Evolutionary conservation across 2,329 filamentous ascomycete species (phyloP).

Genomic region (Talaromyces sp.): DNA sequence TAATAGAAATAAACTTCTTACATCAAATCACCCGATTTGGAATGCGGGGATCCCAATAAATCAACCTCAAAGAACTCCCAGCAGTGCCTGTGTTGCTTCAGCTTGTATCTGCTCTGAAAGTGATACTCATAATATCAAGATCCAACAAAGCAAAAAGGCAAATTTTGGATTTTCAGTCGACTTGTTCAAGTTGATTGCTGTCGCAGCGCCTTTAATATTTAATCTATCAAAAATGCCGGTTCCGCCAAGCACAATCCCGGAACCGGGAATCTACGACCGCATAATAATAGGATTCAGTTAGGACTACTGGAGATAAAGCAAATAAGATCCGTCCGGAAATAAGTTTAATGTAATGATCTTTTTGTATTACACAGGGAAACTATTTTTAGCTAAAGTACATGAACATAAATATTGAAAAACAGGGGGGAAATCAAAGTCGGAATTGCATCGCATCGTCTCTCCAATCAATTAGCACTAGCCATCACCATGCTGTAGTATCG

Average conservation of each 20-base stretch:
- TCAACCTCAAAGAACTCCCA: background rate
- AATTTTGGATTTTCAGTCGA: background rate
- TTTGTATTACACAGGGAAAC: background rate
- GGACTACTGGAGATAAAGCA: background rate
- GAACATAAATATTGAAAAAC: background rate
- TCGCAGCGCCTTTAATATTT: background rate
- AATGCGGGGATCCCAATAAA: background rate
- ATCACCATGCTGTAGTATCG: constrained; percentile 63
- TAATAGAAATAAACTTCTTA: no score
- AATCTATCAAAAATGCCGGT: background rate
- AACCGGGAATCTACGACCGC: background rate
- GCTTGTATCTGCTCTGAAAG: background rate
- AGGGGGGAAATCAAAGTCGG: background rate
- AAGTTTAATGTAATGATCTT: background rate
- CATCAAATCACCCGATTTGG: background rate
- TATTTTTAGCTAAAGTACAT: background rate
- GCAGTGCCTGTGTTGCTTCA: background rate
- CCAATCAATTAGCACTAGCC: constrained; percentile 38
- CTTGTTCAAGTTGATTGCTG: no score
- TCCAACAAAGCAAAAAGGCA: background rate
- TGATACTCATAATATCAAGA: background rate
- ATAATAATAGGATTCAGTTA: background rate
- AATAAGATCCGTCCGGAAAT: background rate
- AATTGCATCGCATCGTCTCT: background rate
- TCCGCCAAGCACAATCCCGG: background rate